Evolutionary conservation across 768 basidiomycete genomes (phyloP).

Genomic region (Fomitopsis serialis): DNA sequence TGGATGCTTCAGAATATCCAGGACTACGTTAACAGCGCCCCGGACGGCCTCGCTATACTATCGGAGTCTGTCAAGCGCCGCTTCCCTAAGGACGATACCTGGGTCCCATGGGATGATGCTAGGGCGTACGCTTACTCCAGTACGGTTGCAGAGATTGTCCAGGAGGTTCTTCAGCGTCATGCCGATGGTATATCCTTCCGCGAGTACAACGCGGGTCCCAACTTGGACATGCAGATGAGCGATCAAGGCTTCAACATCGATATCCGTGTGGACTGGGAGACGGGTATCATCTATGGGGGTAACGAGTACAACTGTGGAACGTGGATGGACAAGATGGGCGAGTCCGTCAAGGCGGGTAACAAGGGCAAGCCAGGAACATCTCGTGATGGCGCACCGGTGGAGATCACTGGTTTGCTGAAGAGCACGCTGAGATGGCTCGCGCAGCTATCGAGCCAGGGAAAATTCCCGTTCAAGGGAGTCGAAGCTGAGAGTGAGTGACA

Average conservation of each 20-base stretch:
- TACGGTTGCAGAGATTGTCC: constrained; percentile 90
- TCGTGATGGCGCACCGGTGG: constrained; percentile 91
- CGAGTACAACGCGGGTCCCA: constrained; percentile 94
- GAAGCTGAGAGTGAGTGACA: constrained; percentile 59
- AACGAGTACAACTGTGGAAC: constrained; percentile 85
- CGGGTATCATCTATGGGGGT: constrained; percentile 86
- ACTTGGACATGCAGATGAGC: constrained; percentile 96
- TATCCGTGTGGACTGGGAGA: constrained; percentile 93
- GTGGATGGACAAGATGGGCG: constrained; percentile 99
- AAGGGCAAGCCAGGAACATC: constrained; percentile 97
- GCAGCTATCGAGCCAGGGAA: constrained; percentile 52
- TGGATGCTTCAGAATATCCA: constrained; percentile 99
- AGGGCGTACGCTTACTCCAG: constrained; percentile 77
- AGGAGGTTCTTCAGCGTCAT: constrained; percentile 94
- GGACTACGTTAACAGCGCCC: constrained; percentile 81
- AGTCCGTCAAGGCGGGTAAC: constrained; percentile 84
- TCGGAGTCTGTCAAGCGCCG: constrained; percentile 83
- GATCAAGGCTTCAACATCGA: constrained; percentile 91
- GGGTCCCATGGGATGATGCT: constrained; percentile 88
- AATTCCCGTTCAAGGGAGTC: constrained; percentile 91
- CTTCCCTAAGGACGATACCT: constrained; percentile 91
- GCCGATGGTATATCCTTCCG: constrained; percentile 89
- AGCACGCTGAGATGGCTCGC: constrained; percentile 90
- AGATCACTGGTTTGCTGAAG: constrained; percentile 91
- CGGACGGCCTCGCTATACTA: constrained; percentile 78